Evolutionary conservation across 2,329 filamentous ascomycete genomes (phyloP), one percentile per base, ranked within the genome.

Genomic region (Scedosporium dehoogii): DNA sequence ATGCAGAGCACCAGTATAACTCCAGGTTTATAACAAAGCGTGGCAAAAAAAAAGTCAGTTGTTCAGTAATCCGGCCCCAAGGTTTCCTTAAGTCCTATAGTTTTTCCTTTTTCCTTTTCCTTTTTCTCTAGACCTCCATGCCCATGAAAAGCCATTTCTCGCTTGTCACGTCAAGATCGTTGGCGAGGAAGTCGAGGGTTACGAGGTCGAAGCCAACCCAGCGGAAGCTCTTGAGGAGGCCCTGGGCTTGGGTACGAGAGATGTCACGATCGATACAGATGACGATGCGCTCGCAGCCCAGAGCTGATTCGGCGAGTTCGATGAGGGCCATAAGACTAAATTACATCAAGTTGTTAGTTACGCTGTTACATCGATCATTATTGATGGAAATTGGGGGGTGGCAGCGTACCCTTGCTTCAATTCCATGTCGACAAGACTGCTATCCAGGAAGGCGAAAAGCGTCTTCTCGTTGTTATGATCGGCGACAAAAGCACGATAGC

Each of bases 151-250:
- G 74, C 92, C 92, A 97, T 69, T 81, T 81, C 60, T 86, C 78
- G 76, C 91, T 96, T 59, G 89, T 85, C 61, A 87, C 81, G 66
- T 89, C 84, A 62, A 82, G 72, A 46, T 80, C 79, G 56, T 80
- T 77, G 16, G 84, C 82, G 88, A 91, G 96, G 68, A 85, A 83
- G 68, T 92, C 87, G 53, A 97, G 80, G 25, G 90, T 93, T 59
- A 85, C 86, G 67, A 93, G 82, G 71, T 90, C 89, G 71, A 96
- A 96, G 62, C 92, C 92, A 66, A 96, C 92, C 92, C 92, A 97
- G 73, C 92, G 90, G 60, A 97, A 83, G 70, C 91, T 92, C 73
- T 89, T 91, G 70, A 89, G 85, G 68, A 93, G 79, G 63, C 86
- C 80, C 68, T 87, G 84, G 63, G 83, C 79, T 65, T 90, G 85